phyloP scores from a whole-genome alignment of 495 filamentous ascomycete genomes.

The Aspergillus wentii region DNA sequence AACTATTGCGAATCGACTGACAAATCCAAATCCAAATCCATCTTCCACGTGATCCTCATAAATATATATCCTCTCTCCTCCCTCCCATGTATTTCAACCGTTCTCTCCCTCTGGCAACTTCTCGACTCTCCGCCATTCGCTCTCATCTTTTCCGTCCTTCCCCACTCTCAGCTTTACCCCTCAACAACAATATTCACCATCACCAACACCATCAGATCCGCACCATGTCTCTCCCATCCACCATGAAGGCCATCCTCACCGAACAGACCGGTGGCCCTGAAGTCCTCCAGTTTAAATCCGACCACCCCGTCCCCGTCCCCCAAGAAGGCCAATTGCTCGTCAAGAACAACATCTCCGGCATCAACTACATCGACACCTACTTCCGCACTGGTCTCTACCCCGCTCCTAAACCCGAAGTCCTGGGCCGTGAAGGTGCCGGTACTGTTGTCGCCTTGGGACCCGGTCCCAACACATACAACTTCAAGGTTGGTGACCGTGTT shows the following conservation, averaged over 20 bases:
- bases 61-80: no score
- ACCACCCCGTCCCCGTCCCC: constrained; percentile 70
- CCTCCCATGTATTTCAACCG: constrained; percentile 3
- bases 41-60: no score
- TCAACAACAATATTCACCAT: not conserved
- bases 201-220: constrained; percentile 4
- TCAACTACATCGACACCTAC: constrained; percentile 89
- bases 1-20: no score
- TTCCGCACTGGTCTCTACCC: constrained; percentile 88
- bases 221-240: constrained; percentile 50
- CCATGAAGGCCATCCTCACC: constrained; percentile 73
- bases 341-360: constrained; percentile 77
- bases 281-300: constrained; percentile 68
- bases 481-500: constrained; percentile 63
- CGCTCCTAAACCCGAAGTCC: constrained; percentile 67
- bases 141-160: constrained; percentile 13
- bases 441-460: constrained; percentile 51
- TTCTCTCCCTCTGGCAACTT: constrained; percentile 6
- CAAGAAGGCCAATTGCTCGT: constrained; percentile 72
- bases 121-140: constrained; percentile 20
- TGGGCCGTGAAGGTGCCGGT: constrained; percentile 80
- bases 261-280: constrained; percentile 73
- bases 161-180: constrained; percentile 17
- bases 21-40: not conserved
- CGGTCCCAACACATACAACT: constrained; percentile 34